Percentiles rank a stretch among this genome's conserved stretches.
These are phyloP conservation scores for Colletotrichum gigasporum DNA, from an alignment of 2,329 filamentous ascomycete species.

Conservation along the genomic window DNA sequence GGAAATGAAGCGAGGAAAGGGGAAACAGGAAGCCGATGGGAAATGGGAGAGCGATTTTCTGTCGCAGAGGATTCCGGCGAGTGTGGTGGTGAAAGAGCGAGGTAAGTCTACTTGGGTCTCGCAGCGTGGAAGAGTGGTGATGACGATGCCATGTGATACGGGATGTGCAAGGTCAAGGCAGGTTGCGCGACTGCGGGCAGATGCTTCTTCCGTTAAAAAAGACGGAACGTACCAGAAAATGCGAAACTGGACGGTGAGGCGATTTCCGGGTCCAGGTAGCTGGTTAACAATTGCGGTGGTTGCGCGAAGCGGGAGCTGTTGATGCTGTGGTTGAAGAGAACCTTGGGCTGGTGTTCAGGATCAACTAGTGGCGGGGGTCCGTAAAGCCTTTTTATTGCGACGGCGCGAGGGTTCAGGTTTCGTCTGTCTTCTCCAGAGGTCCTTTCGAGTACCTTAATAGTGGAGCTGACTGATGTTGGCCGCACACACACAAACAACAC, in stretches of 20 bases:
- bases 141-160: constrained; percentile 29
- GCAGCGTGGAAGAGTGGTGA: background rate
- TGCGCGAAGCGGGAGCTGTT: constrained; percentile 3
- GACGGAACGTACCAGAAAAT: constrained; percentile 17
- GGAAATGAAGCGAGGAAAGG: background rate
- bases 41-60: constrained; percentile 11
- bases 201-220: background rate
- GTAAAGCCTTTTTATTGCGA: constrained; percentile 30
- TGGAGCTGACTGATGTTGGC: constrained; percentile 17
- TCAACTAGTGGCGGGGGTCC: constrained; percentile 7
- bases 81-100: constrained; percentile 1
- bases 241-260: constrained; percentile 13
- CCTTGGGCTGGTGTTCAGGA: constrained; percentile 18
- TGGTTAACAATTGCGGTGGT: constrained; percentile 13
- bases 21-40: background rate
- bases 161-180: constrained; percentile 6
- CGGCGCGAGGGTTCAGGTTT: constrained; percentile 31
- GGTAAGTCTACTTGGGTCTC: background rate
- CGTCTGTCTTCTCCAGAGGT: constrained; percentile 20
- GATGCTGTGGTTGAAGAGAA: constrained; percentile 21
- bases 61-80: background rate
- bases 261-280: constrained; percentile 19
- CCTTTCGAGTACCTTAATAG: constrained; percentile 21
- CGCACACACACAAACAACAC: constrained; percentile 13
- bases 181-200: background rate